A percentile compares a stretch with the other conserved stretches of the same genome.
Evolutionary conservation across 257 asterid species (phyloP).

Genomic region (Ajuga chamaepitys): DNA sequence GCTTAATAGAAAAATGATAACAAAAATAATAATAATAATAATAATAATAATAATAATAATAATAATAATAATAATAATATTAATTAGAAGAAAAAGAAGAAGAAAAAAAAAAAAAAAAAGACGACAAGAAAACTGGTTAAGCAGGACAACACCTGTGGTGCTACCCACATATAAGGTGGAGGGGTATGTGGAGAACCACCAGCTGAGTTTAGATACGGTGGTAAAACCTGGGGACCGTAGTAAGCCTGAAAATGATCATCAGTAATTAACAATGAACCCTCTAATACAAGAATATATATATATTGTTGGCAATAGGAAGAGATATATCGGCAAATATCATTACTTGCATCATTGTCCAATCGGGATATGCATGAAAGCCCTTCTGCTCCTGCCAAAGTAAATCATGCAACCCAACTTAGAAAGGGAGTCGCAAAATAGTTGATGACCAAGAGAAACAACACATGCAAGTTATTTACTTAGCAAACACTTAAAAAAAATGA

Average conservation of each 20-base stretch:
- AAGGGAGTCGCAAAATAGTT: neutral
- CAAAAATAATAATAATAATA: no score
- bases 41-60: no score
- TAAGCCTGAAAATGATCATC: conserved; percentile 48
- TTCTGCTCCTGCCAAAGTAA: conserved; percentile 63
- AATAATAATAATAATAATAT: no score
- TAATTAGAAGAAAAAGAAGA: neutral
- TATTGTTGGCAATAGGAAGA: neutral
- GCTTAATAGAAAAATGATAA: no score
- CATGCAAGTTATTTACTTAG: neutral
- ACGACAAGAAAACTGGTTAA: neutral
- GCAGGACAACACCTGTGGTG: conserved; percentile 57
- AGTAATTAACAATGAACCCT: neutral
- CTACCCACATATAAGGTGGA: conserved; percentile 87
- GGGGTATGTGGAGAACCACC: conserved; percentile 68
- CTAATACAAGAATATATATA: neutral
- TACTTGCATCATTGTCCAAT: conserved; percentile 95
- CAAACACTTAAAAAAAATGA: neutral
- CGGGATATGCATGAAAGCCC: conserved; percentile 59
- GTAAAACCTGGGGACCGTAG: conserved; percentile 85
- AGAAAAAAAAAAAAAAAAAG: neutral
- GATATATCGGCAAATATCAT: neutral
- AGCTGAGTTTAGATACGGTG: conserved; percentile 70
- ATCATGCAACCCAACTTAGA: conserved; percentile 11
- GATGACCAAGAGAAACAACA: neutral